These are phyloP conservation scores for Ceratocystis diversiconidia DNA, from an alignment of 2,329 filamentous ascomycete genomes.

Conservation along the genomic window DNA sequence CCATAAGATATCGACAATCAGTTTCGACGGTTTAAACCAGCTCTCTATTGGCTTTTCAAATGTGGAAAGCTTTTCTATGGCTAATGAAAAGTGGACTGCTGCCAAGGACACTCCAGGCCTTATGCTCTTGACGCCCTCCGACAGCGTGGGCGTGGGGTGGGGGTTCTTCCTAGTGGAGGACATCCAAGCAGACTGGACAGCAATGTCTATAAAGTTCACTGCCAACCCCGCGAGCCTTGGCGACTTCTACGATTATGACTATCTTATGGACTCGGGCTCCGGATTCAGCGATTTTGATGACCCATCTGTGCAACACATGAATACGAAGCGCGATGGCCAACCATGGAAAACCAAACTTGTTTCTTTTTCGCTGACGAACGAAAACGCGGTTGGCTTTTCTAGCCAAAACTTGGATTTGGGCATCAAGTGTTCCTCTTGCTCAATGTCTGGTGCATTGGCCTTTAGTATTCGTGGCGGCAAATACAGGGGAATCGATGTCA, in stretches of 20 bases:
- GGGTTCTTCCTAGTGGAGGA: background rate
- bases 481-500: background rate
- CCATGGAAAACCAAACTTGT: conserved; percentile 10
- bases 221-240: background rate
- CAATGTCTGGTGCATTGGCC: background rate
- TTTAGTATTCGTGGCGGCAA: conserved; percentile 6
- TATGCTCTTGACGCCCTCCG: background rate
- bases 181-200: background rate
- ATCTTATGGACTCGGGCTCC: background rate
- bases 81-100: background rate
- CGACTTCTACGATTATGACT: conserved; percentile 9
- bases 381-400: conserved; percentile 2
- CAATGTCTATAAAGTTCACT: background rate
- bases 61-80: background rate
- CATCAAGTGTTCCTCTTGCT: conserved; percentile 4
- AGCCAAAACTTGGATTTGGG: background rate
- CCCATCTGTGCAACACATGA: background rate
- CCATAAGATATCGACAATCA: background rate
- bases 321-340: background rate
- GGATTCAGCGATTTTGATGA: conserved; percentile 6
- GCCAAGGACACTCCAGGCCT: background rate
- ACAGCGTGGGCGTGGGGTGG: background rate
- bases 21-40: background rate
- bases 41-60: background rate
- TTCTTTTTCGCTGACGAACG: background rate